Evolutionary conservation across 1,284 basidiomycete species (phyloP), one percentile per base, ranked within the genome.

Genomic region (Abortiporus biennis): DNA sequence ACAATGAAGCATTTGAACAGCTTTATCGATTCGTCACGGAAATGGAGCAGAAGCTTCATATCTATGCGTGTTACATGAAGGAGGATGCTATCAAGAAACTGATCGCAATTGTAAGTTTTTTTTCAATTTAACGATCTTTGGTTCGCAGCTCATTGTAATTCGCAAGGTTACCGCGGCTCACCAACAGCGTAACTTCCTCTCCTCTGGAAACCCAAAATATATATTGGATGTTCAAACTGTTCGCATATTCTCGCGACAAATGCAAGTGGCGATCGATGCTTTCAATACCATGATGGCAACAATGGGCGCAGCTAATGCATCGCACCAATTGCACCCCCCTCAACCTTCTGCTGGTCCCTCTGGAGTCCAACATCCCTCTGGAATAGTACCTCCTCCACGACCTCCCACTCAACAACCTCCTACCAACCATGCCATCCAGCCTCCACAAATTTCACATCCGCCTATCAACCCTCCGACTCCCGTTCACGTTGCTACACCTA

Each of bases 81-180:
- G 67, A 76, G 8, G 70, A 72, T 0, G 30, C 58, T 16, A 60
- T 79, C 32, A 69, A 62, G 54, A 74, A 62, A 56, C 58, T 77
- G 20, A 60, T 79, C 30, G 56, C 65, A 6, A 76, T 80, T 42
- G 83, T 85, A 49, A 47, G 76, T 54, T 32, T 45, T 32, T 33
- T 54, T 44, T 25, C 33, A 16, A 6, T 4, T 9, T 33, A n/a
- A n/a, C n/a, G n/a, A n/a, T n/a, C n/a, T n/a, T n/a, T n/a, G n/a
- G n/a, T n/a, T n/a, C n/a, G n/a, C n/a, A n/a, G n/a, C n/a, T n/a
- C n/a, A n/a, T n/a, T n/a, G n/a, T n/a, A n/a, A n/a, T n/a, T n/a
- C n/a, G n/a, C n/a, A n/a, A n/a, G n/a, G n/a, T n/a, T n/a, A n/a
- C n/a, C n/a, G n/a, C n/a, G n/a, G n/a, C n/a, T n/a, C n/a, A n/a